Percentiles rank a stretch among this genome's conserved stretches.
Evolutionary conservation across 1,284 basidiomycete species (phyloP).

Genomic region (Neonothopanus nambi): DNA sequence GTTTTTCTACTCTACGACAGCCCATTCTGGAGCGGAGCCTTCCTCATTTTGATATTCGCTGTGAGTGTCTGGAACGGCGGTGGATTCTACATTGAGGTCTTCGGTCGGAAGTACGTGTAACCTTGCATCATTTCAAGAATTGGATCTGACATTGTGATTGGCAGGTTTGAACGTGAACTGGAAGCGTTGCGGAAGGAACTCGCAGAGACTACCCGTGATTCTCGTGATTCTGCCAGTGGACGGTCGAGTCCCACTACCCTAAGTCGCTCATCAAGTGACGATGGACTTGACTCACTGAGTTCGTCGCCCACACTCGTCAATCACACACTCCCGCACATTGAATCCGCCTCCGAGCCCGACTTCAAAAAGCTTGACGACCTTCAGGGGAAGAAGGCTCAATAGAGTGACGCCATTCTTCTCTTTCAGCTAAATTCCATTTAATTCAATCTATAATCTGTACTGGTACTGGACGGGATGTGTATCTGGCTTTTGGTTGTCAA

Average conservation of each 20-base stretch:
- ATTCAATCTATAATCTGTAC: no score
- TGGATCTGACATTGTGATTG: no score
- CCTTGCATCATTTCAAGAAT: slow-evolving; percentile 1
- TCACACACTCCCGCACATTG: slow-evolving; percentile 5
- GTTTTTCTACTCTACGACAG: slow-evolving; percentile 81
- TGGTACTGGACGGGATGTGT: no score
- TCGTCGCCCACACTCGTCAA: slow-evolving; percentile 9
- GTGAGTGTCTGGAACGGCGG: slow-evolving; percentile 87
- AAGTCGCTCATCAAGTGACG: slow-evolving; percentile 36
- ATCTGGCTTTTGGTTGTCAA: no score
- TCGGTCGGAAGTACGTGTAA: slow-evolving; percentile 86
- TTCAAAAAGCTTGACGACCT: neutral
- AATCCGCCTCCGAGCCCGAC: slow-evolving; percentile 2
- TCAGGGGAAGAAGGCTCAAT: no score
- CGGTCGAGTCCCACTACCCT: slow-evolving; percentile 49
- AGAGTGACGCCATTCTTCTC: no score
- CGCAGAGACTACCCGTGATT: slow-evolving; percentile 52
- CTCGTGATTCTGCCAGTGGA: slow-evolving; percentile 43
- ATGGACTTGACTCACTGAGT: slow-evolving; percentile 38
- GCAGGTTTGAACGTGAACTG: slow-evolving; percentile 86
- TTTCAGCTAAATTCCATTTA: no score
- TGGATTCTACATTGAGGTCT: slow-evolving; percentile 92
- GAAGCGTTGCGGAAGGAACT: slow-evolving; percentile 87
- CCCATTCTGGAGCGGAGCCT: slow-evolving; percentile 70
- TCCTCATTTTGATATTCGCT: slow-evolving; percentile 76